A percentile compares a stretch with the other conserved stretches of the same genome.
Conservation (phyloP, 345 rosid species). For the Syzygium jambos region DNA sequence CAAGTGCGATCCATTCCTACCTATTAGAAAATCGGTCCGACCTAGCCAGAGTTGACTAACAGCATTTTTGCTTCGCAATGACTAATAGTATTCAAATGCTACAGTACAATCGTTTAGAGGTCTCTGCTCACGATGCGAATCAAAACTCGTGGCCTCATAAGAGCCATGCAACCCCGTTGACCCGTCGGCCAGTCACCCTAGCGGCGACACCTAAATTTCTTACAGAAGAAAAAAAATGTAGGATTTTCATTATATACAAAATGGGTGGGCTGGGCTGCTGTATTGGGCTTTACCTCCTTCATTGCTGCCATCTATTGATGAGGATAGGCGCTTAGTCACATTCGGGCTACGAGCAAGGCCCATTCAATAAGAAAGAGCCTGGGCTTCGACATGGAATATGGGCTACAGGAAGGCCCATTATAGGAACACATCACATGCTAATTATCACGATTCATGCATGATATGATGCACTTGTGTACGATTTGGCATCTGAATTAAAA, state of each 20-base stretch:
- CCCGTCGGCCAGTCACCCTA: background rate
- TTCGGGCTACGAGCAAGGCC: background rate
- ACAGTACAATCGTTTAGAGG: background rate
- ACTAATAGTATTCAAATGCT: background rate
- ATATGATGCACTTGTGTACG: background rate
- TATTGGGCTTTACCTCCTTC: background rate
- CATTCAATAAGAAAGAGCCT: too few species aligned
- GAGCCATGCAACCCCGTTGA: background rate
- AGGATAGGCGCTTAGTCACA: too few species aligned
- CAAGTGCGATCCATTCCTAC: background rate
- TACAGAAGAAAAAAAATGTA: background rate
- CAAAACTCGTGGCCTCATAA: background rate
- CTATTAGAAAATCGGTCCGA: fast-evolving
- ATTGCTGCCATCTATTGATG: too few species aligned
- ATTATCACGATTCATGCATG: background rate
- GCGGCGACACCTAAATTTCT: background rate
- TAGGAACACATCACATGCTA: background rate
- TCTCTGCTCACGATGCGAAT: fast-evolving
- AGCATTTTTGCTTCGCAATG: background rate
- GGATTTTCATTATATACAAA: background rate
- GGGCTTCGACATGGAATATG: too few species aligned
- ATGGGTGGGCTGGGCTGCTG: background rate
- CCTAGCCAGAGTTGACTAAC: fast-evolving
- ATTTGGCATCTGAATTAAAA: background rate
- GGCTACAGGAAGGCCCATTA: background rate